A percentile compares a stretch with the other conserved stretches of the same genome.
Conservation (phyloP, 1,139 yeast species). For the Pichia sp. region DNA sequence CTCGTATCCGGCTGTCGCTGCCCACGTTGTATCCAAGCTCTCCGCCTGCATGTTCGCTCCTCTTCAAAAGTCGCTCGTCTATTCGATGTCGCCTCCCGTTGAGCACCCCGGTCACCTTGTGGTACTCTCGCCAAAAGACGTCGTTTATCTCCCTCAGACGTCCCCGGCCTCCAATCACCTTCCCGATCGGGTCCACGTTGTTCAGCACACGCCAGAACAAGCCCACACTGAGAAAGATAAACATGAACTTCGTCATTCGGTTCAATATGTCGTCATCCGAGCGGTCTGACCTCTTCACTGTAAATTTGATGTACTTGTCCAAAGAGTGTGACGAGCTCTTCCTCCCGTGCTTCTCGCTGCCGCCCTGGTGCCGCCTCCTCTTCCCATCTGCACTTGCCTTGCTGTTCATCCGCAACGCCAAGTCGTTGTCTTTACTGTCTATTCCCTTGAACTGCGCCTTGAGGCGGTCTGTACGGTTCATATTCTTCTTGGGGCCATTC, state of each 20-base stretch:
- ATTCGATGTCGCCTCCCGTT: neutral
- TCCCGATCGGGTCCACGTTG: conserved; percentile 12
- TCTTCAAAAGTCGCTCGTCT: neutral
- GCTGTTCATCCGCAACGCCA: neutral
- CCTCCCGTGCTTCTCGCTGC: neutral
- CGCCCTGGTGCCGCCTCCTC: neutral
- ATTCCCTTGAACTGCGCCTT: conserved; percentile 6
- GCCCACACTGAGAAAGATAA: conserved; percentile 5
- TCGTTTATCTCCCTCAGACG: neutral
- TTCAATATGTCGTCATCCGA: neutral
- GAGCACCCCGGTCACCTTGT: neutral
- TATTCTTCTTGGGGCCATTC: neutral
- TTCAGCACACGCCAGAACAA: conserved; percentile 10
- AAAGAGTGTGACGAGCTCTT: conserved; percentile 3
- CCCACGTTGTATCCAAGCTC: neutral
- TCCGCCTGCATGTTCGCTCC: neutral
- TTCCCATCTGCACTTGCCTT: neutral
- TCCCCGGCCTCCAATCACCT: neutral
- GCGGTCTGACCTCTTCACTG: conserved; percentile 17
- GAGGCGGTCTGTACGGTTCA: neutral
- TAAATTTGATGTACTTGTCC: conserved; percentile 24
- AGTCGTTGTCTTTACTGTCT: neutral
- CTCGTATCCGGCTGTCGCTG: neutral
- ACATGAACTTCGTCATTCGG: neutral
- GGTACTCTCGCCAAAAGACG: neutral